These are phyloP conservation scores for Gossypium davidsonii DNA, from an alignment of 441 rosid species.

Conservation along the genomic window DNA sequence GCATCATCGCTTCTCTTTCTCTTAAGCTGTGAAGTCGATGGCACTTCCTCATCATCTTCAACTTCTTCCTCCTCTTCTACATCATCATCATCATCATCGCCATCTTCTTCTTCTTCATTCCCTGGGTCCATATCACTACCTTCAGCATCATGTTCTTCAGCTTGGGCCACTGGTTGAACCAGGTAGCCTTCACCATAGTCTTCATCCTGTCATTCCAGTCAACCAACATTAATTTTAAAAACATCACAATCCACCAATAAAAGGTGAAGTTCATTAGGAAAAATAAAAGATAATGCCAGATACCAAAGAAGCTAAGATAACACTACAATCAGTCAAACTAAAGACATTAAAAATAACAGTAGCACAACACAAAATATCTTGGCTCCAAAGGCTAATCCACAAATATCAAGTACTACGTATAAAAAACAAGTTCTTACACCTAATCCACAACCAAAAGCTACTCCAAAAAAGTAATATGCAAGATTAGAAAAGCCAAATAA, in stretches of 20 bases:
- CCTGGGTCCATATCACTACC: conserved; percentile 39
- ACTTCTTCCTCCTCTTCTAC: conserved; percentile 50
- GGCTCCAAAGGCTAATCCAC: too few species aligned
- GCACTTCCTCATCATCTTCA: conserved; percentile 31
- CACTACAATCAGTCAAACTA: too few species aligned
- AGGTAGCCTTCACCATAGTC: conserved; percentile 50
- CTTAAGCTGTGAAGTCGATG: conserved; percentile 41
- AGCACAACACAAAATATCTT: too few species aligned
- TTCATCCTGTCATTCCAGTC: conserved; percentile 43
- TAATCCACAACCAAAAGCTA: neutral
- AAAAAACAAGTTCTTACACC: neutral
- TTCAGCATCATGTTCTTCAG: conserved; percentile 38
- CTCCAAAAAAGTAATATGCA: neutral
- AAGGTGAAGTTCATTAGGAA: too few species aligned
- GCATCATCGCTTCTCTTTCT: conserved; percentile 41
- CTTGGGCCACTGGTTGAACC: conserved; percentile 51
- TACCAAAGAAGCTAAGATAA: too few species aligned
- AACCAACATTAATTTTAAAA: neutral
- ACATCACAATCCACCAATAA: too few species aligned
- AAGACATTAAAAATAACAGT: too few species aligned
- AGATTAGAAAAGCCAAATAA: neutral
- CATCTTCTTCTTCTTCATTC: conserved; percentile 33
- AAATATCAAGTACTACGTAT: neutral
- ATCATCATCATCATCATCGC: conserved; percentile 42
- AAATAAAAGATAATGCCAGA: too few species aligned